phyloP scores from a whole-genome alignment of 1,284 basidiomycete species.

The Naganishia cerealis region DNA sequence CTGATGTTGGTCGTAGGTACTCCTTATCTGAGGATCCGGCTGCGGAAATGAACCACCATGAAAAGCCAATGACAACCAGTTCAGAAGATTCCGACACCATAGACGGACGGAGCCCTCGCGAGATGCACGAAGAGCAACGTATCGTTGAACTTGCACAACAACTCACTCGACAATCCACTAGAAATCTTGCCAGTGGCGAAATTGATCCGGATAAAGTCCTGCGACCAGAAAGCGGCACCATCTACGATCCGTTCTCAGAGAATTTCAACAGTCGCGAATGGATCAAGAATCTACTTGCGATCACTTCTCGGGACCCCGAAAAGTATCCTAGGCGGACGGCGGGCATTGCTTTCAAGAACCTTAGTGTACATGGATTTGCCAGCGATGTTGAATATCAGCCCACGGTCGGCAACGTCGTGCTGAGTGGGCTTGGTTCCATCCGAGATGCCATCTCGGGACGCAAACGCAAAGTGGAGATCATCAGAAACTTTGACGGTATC shows the following conservation, averaged over 20 bases:
- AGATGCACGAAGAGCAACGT: slow-evolving; percentile 20
- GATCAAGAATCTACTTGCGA: slow-evolving; percentile 47
- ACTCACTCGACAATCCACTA: slow-evolving; percentile 41
- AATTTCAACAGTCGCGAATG: slow-evolving; percentile 55
- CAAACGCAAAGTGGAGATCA: slow-evolving; percentile 56
- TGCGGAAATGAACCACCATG: slow-evolving; percentile 6
- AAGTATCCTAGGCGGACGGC: slow-evolving; percentile 49
- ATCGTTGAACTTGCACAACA: slow-evolving; percentile 43
- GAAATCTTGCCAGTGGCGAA: slow-evolving; percentile 6
- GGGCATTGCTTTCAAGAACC: slow-evolving; percentile 57
- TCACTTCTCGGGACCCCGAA: slow-evolving; percentile 46
- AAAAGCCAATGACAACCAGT: neutral
- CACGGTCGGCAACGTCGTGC: slow-evolving; percentile 56
- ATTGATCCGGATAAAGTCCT: slow-evolving; percentile 38
- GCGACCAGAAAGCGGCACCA: slow-evolving; percentile 43
- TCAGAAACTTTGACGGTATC: slow-evolving; percentile 56
- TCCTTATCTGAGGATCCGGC: slow-evolving; percentile 14
- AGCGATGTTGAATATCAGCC: slow-evolving; percentile 58
- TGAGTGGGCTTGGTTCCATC: slow-evolving; percentile 47
- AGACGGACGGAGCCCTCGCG: slow-evolving; percentile 11
- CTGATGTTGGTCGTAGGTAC: slow-evolving; percentile 13
- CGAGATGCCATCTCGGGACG: slow-evolving; percentile 48
- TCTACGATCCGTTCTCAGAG: slow-evolving; percentile 54
- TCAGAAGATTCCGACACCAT: slow-evolving; percentile 11
- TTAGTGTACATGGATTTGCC: slow-evolving; percentile 57